Evolutionary conservation across 78 protist species (phyloP).

Genomic region (Anaeramoeba flamelloides): DNA sequence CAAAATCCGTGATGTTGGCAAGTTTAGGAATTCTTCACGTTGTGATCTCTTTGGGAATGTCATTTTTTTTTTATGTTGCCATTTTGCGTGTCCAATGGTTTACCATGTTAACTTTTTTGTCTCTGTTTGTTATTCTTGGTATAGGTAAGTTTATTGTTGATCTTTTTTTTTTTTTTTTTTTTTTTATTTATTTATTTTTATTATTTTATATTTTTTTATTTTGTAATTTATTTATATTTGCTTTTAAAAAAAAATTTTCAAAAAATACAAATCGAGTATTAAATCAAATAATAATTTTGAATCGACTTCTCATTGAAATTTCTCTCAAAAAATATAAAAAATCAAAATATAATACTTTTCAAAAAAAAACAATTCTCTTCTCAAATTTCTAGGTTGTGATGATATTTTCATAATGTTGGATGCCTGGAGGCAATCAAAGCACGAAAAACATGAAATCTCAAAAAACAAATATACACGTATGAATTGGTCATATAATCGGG

Average conservation of each 20-base stretch:
- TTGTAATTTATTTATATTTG: too few species aligned
- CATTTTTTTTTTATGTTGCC: conserved; percentile 8
- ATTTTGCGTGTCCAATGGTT: conserved; percentile 8
- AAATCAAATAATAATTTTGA: too few species aligned
- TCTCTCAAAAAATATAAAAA: neutral
- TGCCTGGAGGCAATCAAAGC: conserved; percentile 17
- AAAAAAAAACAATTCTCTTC: neutral
- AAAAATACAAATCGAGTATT: too few species aligned
- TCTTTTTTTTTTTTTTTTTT: too few species aligned
- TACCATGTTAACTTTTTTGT: conserved; percentile 2
- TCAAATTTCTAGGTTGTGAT: conserved; percentile 1
- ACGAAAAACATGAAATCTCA: neutral
- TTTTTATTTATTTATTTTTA: too few species aligned
- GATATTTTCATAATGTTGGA: conserved; percentile 27
- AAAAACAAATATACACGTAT: conserved; percentile 9
- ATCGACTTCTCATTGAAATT: too few species aligned
- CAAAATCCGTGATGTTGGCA: conserved; percentile 16
- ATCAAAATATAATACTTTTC: neutral
- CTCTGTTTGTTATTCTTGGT: conserved; percentile 18
- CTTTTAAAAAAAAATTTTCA: too few species aligned
- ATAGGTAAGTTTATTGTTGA: conserved; percentile 21
- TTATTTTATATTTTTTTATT: too few species aligned
- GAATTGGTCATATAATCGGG: conserved; percentile 11
- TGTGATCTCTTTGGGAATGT: conserved; percentile 13
- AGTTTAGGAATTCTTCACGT: conserved; percentile 20